Evolutionary conservation across 768 basidiomycete species (phyloP).

Genomic region (Baorangia bicolor): DNA sequence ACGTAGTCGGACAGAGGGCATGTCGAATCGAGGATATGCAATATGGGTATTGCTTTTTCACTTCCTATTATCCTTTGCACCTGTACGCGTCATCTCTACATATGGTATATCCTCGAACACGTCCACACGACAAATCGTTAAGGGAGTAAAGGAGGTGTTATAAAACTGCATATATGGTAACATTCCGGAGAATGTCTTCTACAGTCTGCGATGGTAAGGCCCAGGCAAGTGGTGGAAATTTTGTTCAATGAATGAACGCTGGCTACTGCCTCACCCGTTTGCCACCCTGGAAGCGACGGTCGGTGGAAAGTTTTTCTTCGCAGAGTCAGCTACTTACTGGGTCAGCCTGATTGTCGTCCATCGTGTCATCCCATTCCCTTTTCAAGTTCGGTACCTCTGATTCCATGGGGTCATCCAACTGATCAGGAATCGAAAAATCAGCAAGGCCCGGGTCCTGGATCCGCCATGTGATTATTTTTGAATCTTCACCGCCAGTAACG

Average conservation of each 20-base stretch:
- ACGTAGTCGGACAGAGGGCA: conserved; percentile 28
- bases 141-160: neutral
- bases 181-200: neutral
- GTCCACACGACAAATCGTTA: neutral
- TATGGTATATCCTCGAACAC: conserved; percentile 19
- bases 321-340: conserved; percentile 15
- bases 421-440: neutral
- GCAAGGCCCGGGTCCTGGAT: conserved; percentile 7
- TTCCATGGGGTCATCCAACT: conserved; percentile 15
- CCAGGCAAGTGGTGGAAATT: neutral
- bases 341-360: conserved; percentile 6
- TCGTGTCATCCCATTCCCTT: conserved; percentile 24
- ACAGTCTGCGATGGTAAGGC: neutral
- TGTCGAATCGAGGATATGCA: conserved; percentile 31
- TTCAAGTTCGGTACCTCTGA: conserved; percentile 13
- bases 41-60: conserved; percentile 29
- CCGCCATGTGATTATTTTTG: conserved; percentile 45
- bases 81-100: conserved; percentile 28
- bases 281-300: conserved; percentile 11
- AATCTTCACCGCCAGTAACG: conserved; percentile 53
- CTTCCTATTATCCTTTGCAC: conserved; percentile 17
- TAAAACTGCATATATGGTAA: neutral
- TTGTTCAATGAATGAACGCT: neutral
- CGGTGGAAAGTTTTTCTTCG: neutral
- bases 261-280: conserved; percentile 23